These are phyloP conservation scores for Amaranthus tricolor DNA, from an alignment of 179 eudicot genomes.

Conservation along the genomic window DNA sequence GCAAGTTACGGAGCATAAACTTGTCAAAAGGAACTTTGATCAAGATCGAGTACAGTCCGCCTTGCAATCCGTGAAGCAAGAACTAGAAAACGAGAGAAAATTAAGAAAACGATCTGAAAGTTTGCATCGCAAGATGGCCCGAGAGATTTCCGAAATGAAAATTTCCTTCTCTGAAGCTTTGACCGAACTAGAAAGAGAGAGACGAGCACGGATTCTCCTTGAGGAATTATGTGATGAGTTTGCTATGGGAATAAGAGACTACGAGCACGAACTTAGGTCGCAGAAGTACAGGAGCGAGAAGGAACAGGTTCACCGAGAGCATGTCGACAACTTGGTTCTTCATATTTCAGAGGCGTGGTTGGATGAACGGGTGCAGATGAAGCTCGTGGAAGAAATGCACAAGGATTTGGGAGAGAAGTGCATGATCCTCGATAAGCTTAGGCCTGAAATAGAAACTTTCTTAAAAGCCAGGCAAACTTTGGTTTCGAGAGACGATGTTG, in stretches of 20 bases:
- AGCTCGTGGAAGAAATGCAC: slow-evolving; percentile 35
- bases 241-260: slow-evolving; percentile 67
- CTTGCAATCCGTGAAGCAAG: slow-evolving; percentile 67
- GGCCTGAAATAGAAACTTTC: slow-evolving; percentile 81
- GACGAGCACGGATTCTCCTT: slow-evolving; percentile 49
- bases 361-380: slow-evolving; percentile 81
- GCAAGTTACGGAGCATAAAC: slow-evolving; percentile 63
- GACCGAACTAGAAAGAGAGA: slow-evolving; percentile 70
- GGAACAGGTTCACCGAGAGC: slow-evolving; percentile 48
- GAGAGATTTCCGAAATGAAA: slow-evolving; percentile 79
- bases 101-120: slow-evolving; percentile 83
- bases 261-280: slow-evolving; percentile 68
- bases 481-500: slow-evolving; percentile 24
- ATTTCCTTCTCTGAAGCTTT: slow-evolving; percentile 49
- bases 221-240: slow-evolving; percentile 95
- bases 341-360: slow-evolving; percentile 94
- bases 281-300: slow-evolving; percentile 52
- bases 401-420: slow-evolving; percentile 34
- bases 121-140: slow-evolving; percentile 76
- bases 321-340: slow-evolving; percentile 58
- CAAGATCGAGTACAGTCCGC: slow-evolving; percentile 62
- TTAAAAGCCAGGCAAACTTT: slow-evolving; percentile 47
- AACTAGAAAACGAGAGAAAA: slow-evolving; percentile 83
- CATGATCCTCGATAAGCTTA: slow-evolving; percentile 59
- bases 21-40: slow-evolving; percentile 46